Evolutionary conservation across 2,329 filamentous ascomycete species (phyloP).

Genomic region (Sporothrix brasiliensis): DNA sequence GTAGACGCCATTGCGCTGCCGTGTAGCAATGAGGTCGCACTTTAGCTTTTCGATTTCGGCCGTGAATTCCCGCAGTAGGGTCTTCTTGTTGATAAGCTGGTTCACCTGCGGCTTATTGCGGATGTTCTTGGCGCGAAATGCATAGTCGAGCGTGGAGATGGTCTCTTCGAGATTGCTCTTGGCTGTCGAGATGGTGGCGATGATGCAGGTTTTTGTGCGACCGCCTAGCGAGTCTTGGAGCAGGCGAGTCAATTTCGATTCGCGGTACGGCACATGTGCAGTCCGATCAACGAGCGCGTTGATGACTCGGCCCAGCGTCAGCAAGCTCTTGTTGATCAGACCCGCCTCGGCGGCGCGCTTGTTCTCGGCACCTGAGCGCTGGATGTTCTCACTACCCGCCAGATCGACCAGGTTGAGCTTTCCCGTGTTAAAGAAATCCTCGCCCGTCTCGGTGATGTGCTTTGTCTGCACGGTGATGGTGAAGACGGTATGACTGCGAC

Average conservation of each 20-base stretch:
- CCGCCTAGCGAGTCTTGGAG: slow-evolving; percentile 96
- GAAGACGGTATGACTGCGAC: slow-evolving; percentile 95
- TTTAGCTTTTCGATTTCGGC: slow-evolving; percentile 92
- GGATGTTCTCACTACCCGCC: slow-evolving; percentile 96
- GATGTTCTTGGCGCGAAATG: slow-evolving; percentile 97
- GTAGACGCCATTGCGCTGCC: slow-evolving; percentile 94
- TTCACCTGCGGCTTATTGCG: slow-evolving; percentile 97
- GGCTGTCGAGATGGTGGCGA: slow-evolving; percentile 91
- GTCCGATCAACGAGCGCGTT: slow-evolving; percentile 92
- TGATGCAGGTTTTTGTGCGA: slow-evolving; percentile 96
- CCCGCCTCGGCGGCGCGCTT: slow-evolving; percentile 95
- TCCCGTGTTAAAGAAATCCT: slow-evolving; percentile 86
- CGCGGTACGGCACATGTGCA: slow-evolving; percentile 85
- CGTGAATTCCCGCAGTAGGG: slow-evolving; percentile 85
- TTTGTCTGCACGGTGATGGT: slow-evolving; percentile 93
- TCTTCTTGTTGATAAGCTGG: slow-evolving; percentile 89
- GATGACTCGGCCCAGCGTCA: slow-evolving; percentile 94
- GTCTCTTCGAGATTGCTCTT: slow-evolving; percentile 97
- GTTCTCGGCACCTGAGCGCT: slow-evolving; percentile 94
- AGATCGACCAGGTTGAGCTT: slow-evolving; percentile 97
- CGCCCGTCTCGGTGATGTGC: slow-evolving; percentile 75
- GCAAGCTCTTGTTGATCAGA: slow-evolving; percentile 94
- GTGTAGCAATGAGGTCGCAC: slow-evolving; percentile 87
- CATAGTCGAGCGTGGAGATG: slow-evolving; percentile 96
- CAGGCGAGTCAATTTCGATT: slow-evolving; percentile 92